These are phyloP conservation scores for Solanum virginianum DNA, from an alignment of 257 asterid species.

Conservation along the genomic window DNA sequence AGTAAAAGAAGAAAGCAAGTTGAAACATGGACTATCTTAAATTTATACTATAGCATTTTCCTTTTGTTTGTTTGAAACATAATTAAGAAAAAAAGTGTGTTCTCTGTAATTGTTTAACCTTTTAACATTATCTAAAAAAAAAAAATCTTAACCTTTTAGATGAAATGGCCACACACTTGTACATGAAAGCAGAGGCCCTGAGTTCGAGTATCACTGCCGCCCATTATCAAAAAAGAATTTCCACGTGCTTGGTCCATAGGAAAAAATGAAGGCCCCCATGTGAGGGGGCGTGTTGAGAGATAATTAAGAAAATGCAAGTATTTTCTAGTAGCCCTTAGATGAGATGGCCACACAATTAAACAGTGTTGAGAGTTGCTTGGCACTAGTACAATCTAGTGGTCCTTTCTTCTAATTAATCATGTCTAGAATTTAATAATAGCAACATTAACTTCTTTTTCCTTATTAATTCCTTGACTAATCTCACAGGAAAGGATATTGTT, in stretches of 20 bases:
- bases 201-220: not conserved
- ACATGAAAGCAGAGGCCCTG: not conserved
- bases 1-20: not conserved
- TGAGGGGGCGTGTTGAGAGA: not conserved
- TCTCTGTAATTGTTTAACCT: not conserved
- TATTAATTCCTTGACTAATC: not conserved
- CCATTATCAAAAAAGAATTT: not conserved
- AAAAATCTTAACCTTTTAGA: not conserved
- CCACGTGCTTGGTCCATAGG: not conserved
- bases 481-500: constrained; percentile 52
- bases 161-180: not conserved
- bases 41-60: not conserved
- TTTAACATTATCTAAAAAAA: not conserved
- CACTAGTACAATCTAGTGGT: not conserved
- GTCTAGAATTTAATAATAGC: not conserved
- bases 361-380: not conserved
- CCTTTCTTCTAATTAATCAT: not conserved
- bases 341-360: not conserved
- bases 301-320: not conserved
- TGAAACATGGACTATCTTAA: not conserved
- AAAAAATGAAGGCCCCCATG: not conserved
- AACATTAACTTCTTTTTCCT: not conserved
- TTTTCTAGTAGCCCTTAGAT: not conserved
- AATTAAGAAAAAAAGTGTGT: not conserved
- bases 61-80: not conserved